Base-by-base conservation (phyloP, 495 filamentous ascomycete genomes). In the Aspergillus cristatus region DNA sequence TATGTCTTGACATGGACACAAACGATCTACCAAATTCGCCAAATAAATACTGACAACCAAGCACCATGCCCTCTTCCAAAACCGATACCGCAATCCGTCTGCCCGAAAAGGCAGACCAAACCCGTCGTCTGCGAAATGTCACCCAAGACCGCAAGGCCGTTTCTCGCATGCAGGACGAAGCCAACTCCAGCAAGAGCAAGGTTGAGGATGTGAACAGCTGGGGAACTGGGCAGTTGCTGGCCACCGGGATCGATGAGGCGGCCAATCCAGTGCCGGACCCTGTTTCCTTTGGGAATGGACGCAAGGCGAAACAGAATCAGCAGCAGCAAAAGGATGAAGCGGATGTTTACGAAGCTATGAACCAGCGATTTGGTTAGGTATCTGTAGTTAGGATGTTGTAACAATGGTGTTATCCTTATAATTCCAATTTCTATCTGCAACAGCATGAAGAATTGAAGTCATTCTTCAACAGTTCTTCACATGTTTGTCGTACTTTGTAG, bases 181-280 rank as follows among this genome's bases (percentile, higher is more conserved):
- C 39, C 25, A 43, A 32, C 14, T 32, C 38, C 6, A 32, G 32
- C 28, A 34, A 38, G 32, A 18, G 45, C 18, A 46, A 46, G 26
- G 16, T 41, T 2, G 14, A 47, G 6, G 34, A 52, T 7, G 42
- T 32, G 1, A 41, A 38, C 8, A 38, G 39, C 18, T 53, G 53
- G 55, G 47, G 39, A 15, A 44, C 56, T 1, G 56, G 58, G 34
- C 52, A 63, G 37, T 25, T 50, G 30, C 36, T 67, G 6, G 48
- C 30, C 16, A 28, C 44, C 7, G 29, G 48, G 7, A 63, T 61
- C 47, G 42, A 68, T 25, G 34, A 47, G 8, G 8, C 51, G 14
- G 66, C 63, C 7, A 57, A 65, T 17, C 55, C 59, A 0, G 55
- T 59, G 12, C 52, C 60, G 14, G 61, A 70, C 16, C 43, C 51